Evolutionary conservation across 2,329 filamentous ascomycete genomes (phyloP).

Genomic region (Diplodia seriata): DNA sequence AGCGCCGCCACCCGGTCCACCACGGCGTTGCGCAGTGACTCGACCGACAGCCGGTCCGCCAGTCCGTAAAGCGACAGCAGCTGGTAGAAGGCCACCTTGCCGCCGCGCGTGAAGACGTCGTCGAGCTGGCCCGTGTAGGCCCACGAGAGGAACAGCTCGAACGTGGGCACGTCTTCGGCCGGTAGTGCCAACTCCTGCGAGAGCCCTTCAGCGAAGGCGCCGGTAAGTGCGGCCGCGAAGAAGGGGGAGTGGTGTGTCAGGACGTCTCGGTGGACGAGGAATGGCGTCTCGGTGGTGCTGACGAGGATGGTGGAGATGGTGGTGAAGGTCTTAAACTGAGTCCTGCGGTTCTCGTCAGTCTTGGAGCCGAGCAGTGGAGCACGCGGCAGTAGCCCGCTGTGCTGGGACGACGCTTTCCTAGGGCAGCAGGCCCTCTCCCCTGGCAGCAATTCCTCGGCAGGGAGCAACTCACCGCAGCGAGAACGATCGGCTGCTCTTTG

Average conservation of each 20-base stretch:
- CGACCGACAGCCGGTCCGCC: conserved; percentile 56
- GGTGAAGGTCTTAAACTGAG: conserved; percentile 51
- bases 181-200: conserved; percentile 53
- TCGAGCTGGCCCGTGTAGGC: conserved; percentile 54
- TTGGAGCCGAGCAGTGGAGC: no score
- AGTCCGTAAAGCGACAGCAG: conserved; percentile 57
- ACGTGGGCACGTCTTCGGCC: conserved; percentile 54
- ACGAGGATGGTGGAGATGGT: conserved; percentile 48
- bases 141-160: conserved; percentile 60
- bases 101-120: conserved; percentile 52
- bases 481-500: conserved; percentile 29
- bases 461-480: conserved; percentile 31
- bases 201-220: conserved; percentile 55
- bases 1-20: conserved; percentile 53
- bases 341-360: conserved; percentile 39
- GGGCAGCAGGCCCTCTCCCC: neutral
- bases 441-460: conserved; percentile 14
- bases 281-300: conserved; percentile 50
- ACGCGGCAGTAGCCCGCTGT: no score
- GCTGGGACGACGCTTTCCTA: no score
- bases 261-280: conserved; percentile 57
- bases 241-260: conserved; percentile 57
- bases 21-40: conserved; percentile 54
- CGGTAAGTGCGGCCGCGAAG: conserved; percentile 59
- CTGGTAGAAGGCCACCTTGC: conserved; percentile 58